A percentile compares a stretch with the other conserved stretches of the same genome.
These are phyloP conservation scores for Neurospora tetrasperma DNA, from an alignment of 495 filamentous ascomycete species.

Conservation along the genomic window DNA sequence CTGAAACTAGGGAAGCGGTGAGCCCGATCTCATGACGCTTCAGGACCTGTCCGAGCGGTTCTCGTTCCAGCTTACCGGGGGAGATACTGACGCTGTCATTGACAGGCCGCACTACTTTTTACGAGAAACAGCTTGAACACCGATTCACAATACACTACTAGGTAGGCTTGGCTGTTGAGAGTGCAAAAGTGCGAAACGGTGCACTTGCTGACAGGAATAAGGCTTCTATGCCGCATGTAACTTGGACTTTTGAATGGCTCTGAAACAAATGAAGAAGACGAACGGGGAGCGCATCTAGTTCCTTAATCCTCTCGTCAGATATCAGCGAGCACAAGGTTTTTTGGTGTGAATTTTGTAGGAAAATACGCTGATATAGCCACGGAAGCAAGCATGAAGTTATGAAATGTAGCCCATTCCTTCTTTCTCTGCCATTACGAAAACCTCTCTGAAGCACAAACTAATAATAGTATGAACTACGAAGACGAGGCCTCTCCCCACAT, in stretches of 20 bases:
- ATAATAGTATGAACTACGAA: not conserved
- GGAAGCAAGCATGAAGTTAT: too few species aligned
- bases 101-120: constrained; percentile 69
- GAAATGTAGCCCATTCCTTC: too few species aligned
- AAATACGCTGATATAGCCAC: too few species aligned
- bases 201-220: not conserved
- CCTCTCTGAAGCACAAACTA: not conserved
- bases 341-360: not conserved
- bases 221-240: not conserved
- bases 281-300: not conserved
- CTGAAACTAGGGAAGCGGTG: constrained; percentile 51
- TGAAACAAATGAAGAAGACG: not conserved
- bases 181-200: not conserved
- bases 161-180: not conserved
- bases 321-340: not conserved
- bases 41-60: constrained; percentile 64
- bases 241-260: not conserved
- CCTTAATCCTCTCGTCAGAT: not conserved
- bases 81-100: constrained; percentile 71
- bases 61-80: constrained; percentile 70
- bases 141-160: constrained; percentile 2
- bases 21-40: constrained; percentile 55
- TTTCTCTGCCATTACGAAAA: not conserved
- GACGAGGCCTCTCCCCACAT: constrained; percentile 1
- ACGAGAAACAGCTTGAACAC: constrained; percentile 51